phyloP scores from a whole-genome alignment of 306 rosid species.

The Pueraria montana region DNA sequence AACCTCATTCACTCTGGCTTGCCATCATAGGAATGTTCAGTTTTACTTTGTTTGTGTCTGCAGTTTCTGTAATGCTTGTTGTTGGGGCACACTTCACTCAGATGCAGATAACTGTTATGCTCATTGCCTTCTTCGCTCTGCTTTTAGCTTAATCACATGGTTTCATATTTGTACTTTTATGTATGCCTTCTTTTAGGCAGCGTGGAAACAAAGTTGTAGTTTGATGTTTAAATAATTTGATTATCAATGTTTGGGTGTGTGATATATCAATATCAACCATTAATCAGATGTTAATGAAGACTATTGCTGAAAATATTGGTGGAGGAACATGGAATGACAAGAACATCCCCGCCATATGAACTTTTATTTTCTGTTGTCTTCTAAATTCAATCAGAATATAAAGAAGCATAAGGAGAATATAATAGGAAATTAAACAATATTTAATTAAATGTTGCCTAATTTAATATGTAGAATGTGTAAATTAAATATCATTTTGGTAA shows the following conservation, averaged over 20 bases:
- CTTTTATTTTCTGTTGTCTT: not conserved
- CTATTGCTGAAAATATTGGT: too few relatives aligned
- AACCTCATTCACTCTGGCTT: not conserved
- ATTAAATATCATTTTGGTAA: too few relatives aligned
- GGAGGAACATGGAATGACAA: not conserved
- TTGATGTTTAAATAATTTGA: not conserved
- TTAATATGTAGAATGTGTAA: too few relatives aligned
- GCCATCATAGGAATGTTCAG: not conserved
- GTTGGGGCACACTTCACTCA: not conserved
- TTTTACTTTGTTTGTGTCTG: not conserved
- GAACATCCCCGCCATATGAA: not conserved
- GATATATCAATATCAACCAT: not conserved
- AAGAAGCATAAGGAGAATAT: not conserved
- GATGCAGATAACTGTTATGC: not conserved
- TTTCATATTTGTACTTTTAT: not conserved
- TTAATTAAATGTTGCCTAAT: too few relatives aligned
- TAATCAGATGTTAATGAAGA: not conserved
- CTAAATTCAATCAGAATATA: not conserved
- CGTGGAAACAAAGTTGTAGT: not conserved
- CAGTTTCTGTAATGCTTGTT: not conserved
- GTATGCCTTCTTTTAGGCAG: too few relatives aligned
- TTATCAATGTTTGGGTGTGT: not conserved
- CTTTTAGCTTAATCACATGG: not conserved
- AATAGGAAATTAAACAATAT: too few relatives aligned
- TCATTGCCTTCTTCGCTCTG: not conserved